A percentile compares a stretch with the other conserved stretches of the same genome.
phyloP scores from a whole-genome alignment of 1,284 basidiomycete genomes.

The Testicularia cyperi region DNA sequence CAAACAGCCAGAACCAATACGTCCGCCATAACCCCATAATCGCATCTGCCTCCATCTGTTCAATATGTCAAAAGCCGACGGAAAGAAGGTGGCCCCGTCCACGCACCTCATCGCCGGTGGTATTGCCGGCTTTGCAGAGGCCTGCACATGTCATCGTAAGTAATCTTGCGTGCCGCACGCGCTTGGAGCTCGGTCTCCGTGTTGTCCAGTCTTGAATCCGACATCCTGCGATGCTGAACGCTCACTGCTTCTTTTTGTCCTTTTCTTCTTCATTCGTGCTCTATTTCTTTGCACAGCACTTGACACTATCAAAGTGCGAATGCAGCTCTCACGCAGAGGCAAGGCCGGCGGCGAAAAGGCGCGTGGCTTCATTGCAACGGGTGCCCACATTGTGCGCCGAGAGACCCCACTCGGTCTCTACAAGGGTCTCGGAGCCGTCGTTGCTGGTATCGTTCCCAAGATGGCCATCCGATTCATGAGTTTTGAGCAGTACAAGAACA shows the following conservation, averaged over 20 bases:
- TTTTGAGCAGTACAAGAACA: constrained; percentile 90
- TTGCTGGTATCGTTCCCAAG: constrained; percentile 91
- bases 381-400: constrained; percentile 79
- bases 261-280: neutral
- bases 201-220: neutral
- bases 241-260: neutral
- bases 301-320: constrained; percentile 94
- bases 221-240: neutral
- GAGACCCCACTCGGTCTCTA: constrained; percentile 95
- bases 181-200: too few species aligned
- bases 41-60: neutral
- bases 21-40: too few species aligned
- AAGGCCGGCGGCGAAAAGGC: constrained; percentile 64
- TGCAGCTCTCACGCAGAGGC: constrained; percentile 72
- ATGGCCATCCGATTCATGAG: constrained; percentile 99
- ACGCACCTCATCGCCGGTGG: constrained; percentile 60
- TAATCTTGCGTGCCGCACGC: too few species aligned
- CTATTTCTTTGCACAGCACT: constrained; percentile 62
- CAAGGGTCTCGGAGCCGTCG: constrained; percentile 97
- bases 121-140: constrained; percentile 59
- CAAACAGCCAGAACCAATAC: too few species aligned
- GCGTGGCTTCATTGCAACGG: constrained; percentile 90
- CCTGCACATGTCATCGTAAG: constrained; percentile 59
- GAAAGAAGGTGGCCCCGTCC: constrained; percentile 56
- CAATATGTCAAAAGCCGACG: constrained; percentile 12